These are phyloP conservation scores for Pseudomonodictys pantanalensis DNA, from an alignment of 495 filamentous ascomycete species.

Conservation along the genomic window DNA sequence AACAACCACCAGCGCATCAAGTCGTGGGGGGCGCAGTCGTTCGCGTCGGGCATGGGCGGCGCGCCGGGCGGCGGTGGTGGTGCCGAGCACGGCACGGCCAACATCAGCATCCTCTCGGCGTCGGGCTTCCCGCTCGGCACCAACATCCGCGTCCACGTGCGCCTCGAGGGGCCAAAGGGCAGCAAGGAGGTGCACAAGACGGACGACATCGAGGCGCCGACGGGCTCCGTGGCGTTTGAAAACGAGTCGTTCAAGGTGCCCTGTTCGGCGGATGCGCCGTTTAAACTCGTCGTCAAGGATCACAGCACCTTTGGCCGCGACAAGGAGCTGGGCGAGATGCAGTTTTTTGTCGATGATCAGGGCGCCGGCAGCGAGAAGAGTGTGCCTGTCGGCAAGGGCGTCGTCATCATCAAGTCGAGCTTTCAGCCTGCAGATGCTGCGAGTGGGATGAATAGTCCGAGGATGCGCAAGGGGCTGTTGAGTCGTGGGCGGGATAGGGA, in stretches of 20 bases:
- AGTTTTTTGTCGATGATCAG: constrained; percentile 89
- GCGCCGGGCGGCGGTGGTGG: constrained; percentile 42
- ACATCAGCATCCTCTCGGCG: constrained; percentile 76
- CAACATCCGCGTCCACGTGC: constrained; percentile 78
- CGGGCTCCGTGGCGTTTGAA: constrained; percentile 57
- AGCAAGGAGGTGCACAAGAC: constrained; percentile 82
- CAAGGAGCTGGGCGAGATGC: constrained; percentile 71
- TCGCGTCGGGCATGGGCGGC: constrained; percentile 54
- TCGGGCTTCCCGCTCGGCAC: constrained; percentile 70
- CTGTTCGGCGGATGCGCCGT: constrained; percentile 79
- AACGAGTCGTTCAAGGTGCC: constrained; percentile 65
- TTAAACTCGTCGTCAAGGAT: constrained; percentile 78
- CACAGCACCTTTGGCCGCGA: constrained; percentile 81
- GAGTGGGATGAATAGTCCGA: constrained; percentile 18
- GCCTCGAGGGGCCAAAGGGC: constrained; percentile 61
- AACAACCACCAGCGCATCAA: constrained; percentile 62
- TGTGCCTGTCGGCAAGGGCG: constrained; percentile 65
- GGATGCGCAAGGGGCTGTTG: constrained; percentile 23
- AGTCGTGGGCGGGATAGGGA: constrained; percentile 17
- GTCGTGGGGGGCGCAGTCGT: constrained; percentile 59
- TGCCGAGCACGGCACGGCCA: constrained; percentile 68
- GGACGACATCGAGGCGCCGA: constrained; percentile 65
- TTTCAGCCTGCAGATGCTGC: constrained; percentile 38
- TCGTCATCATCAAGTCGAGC: constrained; percentile 61
- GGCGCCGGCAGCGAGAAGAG: constrained; percentile 69